A percentile compares a stretch with the other conserved stretches of the same genome.
Conservation (phyloP, 2,329 filamentous ascomycete genomes). For the Coleophoma cylindrospora region DNA sequence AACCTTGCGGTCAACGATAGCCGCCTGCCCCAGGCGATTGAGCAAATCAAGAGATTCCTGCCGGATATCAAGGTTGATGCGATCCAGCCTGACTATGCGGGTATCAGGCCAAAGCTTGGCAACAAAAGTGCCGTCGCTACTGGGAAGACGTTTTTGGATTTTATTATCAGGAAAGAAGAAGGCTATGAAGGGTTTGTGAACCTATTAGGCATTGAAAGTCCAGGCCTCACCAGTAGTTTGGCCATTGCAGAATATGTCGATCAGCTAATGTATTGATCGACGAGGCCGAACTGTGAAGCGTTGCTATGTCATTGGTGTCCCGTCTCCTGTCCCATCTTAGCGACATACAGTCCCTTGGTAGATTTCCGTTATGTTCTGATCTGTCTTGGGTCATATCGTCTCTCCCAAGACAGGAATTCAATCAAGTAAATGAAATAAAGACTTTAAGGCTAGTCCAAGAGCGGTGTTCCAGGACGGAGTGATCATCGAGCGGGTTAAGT, state of each 20-base stretch:
- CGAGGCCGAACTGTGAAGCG: no score
- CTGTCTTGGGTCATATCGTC: no score
- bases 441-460: no score
- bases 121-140: constrained; percentile 51
- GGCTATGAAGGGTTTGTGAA: constrained; percentile 83
- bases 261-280: constrained; percentile 3
- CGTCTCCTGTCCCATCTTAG: no score
- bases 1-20: constrained; percentile 65
- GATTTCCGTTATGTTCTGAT: no score
- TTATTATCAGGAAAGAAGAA: constrained; percentile 72
- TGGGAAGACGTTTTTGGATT: constrained; percentile 75
- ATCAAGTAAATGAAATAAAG: no score
- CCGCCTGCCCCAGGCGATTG: constrained; percentile 61
- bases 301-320: no score
- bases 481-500: no score
- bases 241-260: constrained; percentile 80
- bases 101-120: constrained; percentile 81
- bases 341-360: no score
- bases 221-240: constrained; percentile 80
- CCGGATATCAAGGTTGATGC: constrained; percentile 63
- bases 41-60: constrained; percentile 74
- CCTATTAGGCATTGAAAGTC: constrained; percentile 87
- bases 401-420: no score
- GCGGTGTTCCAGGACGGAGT: no score
- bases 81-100: constrained; percentile 79